phyloP scores from a whole-genome alignment of 73 alveolate genomes.

The Uronychia setigera region DNA sequence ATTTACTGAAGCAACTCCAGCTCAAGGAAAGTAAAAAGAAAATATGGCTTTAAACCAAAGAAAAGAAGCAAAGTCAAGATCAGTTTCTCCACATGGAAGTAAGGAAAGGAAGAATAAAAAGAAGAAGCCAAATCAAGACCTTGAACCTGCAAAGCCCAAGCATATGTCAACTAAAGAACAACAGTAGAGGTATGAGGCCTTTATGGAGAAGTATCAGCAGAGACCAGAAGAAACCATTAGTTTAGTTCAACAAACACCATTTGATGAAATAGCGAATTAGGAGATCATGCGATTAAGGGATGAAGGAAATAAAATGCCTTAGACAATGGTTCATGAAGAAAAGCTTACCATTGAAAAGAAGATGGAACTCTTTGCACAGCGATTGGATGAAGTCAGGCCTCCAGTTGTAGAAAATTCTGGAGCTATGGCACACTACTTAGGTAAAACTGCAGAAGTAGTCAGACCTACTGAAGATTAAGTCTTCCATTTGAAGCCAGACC shows the following conservation, averaged over 20 bases:
- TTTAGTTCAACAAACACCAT: background rate
- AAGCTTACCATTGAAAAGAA: background rate
- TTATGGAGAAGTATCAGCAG: background rate
- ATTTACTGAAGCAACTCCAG: constrained; percentile 7
- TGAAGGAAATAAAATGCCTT: background rate
- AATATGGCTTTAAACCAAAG: background rate
- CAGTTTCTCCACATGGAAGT: background rate
- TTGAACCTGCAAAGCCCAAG: background rate
- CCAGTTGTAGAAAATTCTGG: background rate
- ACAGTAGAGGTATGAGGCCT: background rate
- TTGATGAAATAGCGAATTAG: background rate
- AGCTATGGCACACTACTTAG: background rate
- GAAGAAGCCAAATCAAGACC: background rate
- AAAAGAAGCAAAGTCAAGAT: background rate
- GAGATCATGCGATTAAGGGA: background rate
- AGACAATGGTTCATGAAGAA: background rate
- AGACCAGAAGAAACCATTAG: background rate
- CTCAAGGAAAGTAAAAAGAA: background rate
- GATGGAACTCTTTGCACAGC: background rate
- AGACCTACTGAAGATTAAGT: background rate
- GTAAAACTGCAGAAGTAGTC: constrained; percentile 4
- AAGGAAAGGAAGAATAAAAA: background rate
- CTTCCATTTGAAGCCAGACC: constrained; percentile 59
- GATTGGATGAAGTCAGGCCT: background rate
- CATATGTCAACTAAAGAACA: background rate